These are phyloP conservation scores for Erysimum pusillum DNA, from an alignment of 441 rosid genomes.

Conservation along the genomic window DNA sequence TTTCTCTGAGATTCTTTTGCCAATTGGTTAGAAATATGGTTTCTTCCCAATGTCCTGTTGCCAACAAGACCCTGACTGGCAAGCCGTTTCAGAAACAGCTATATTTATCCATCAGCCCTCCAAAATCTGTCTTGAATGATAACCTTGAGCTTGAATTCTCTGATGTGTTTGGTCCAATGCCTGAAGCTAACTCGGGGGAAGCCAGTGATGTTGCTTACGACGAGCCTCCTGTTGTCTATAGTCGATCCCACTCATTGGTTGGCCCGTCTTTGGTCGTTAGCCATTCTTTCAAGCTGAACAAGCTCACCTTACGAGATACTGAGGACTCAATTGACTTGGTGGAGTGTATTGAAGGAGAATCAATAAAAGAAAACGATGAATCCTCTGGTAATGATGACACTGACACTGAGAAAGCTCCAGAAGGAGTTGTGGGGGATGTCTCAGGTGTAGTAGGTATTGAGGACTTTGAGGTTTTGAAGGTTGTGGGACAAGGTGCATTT, in stretches of 20 bases:
- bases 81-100: slow-evolving; percentile 55
- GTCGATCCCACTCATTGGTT: slow-evolving; percentile 83
- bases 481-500: slow-evolving; percentile 97
- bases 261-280: slow-evolving; percentile 76
- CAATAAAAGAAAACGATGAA: slow-evolving; percentile 52
- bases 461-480: slow-evolving; percentile 88
- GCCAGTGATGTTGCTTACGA: slow-evolving; percentile 58
- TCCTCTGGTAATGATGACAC: slow-evolving; percentile 45
- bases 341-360: slow-evolving; percentile 52
- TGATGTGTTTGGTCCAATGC: slow-evolving; percentile 82
- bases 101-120: slow-evolving; percentile 54
- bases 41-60: slow-evolving; percentile 59
- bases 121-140: slow-evolving; percentile 57
- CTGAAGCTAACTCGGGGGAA: slow-evolving; percentile 45
- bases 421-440: slow-evolving; percentile 43
- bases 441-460: slow-evolving; percentile 64
- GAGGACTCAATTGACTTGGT: slow-evolving; percentile 58
- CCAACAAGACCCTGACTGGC: slow-evolving; percentile 44
- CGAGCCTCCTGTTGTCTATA: slow-evolving; percentile 75
- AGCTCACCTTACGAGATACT: slow-evolving; percentile 64
- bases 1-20: slow-evolving; percentile 36
- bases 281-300: slow-evolving; percentile 69
- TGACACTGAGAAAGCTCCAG: slow-evolving; percentile 40
- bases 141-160: slow-evolving; percentile 74
- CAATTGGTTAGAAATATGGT: slow-evolving; percentile 62